Conservation (phyloP, 2,329 filamentous ascomycete genomes). For the Penicillium sp. region DNA sequence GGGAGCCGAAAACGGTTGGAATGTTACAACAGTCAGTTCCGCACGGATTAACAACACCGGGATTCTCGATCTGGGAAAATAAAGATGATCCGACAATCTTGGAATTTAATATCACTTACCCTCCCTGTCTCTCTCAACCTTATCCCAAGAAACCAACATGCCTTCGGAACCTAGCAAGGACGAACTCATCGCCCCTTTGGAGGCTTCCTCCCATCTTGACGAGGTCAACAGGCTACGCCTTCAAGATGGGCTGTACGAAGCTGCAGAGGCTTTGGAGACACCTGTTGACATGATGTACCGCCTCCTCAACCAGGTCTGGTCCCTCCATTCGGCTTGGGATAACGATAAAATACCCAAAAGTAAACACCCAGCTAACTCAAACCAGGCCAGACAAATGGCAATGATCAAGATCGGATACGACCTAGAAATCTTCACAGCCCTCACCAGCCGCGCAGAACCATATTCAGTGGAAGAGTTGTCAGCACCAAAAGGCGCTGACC, state of each 20-base stretch:
- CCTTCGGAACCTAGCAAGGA: neutral
- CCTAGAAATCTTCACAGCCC: neutral
- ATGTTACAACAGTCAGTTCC: neutral
- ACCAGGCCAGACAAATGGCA: neutral
- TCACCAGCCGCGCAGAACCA: neutral
- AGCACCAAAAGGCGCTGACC: neutral
- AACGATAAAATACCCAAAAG: neutral
- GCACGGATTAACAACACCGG: neutral
- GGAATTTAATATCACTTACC: neutral
- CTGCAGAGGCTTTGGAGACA: neutral
- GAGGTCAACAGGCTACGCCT: neutral
- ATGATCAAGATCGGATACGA: neutral
- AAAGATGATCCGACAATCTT: neutral
- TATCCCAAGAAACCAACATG: neutral
- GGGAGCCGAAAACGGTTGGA: neutral
- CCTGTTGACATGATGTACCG: neutral
- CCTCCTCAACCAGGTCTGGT: neutral
- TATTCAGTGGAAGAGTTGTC: neutral
- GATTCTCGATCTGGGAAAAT: neutral
- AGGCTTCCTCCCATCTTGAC: neutral
- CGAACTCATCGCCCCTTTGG: neutral
- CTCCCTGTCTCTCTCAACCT: neutral
- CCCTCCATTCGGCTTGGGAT: neutral
- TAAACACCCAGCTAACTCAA: neutral
- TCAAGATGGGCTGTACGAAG: neutral